Evolutionary conservation across 2,329 filamentous ascomycete genomes (phyloP).

Genomic region (Aspergillus felis): DNA sequence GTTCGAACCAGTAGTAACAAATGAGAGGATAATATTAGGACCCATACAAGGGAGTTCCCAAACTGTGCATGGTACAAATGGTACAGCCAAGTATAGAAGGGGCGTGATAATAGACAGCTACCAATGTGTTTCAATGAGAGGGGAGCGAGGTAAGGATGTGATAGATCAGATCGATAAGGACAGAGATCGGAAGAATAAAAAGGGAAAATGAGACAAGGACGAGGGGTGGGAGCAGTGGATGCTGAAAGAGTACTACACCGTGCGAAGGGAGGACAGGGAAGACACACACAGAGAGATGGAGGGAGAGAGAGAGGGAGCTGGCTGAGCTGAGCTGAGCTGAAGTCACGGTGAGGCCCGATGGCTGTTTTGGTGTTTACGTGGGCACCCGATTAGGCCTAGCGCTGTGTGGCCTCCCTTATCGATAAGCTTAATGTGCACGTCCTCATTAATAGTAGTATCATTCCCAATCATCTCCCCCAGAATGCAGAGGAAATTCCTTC

Average conservation of each 20-base stretch:
- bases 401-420: constrained; percentile 27
- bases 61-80: constrained; percentile 1
- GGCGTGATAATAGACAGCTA: not conserved
- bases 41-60: constrained; percentile 1
- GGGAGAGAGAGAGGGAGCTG: not conserved
- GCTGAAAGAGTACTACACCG: constrained; percentile 8
- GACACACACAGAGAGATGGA: not conserved
- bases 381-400: constrained; percentile 34
- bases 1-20: constrained; percentile 1
- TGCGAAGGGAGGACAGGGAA: constrained; percentile 12
- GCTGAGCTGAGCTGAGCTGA: constrained; percentile 6
- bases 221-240: constrained; percentile 7
- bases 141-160: constrained; percentile 7
- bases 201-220: constrained; percentile 3
- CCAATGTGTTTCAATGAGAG: not conserved
- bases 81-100: not conserved
- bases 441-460: not conserved
- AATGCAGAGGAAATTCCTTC: not conserved
- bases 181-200: constrained; percentile 4
- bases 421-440: constrained; percentile 38
- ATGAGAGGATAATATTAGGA: constrained; percentile 6
- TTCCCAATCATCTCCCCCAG: not conserved
- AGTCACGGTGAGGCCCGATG: constrained; percentile 34
- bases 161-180: constrained; percentile 3
- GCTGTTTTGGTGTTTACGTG: constrained; percentile 37